Evolutionary conservation across 2,329 filamentous ascomycete genomes (phyloP).

Genomic region (Pseudogymnoascus sp.): DNA sequence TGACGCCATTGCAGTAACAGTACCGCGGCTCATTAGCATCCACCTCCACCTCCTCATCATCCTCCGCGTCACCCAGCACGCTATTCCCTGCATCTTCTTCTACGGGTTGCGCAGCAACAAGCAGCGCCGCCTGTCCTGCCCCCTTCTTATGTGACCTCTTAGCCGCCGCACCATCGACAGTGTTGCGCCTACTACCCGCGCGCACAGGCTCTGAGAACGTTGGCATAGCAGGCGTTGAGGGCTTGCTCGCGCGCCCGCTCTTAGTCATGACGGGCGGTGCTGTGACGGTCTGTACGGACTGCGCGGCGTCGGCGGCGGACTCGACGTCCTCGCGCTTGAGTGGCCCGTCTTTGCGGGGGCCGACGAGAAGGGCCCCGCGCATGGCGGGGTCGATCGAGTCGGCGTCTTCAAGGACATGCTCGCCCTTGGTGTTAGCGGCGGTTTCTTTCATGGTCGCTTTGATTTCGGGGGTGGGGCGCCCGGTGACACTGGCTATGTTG

Average conservation of each 20-base stretch:
- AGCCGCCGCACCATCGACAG: constrained; percentile 21
- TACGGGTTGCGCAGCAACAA: constrained; percentile 21
- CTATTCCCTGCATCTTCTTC: constrained; percentile 33
- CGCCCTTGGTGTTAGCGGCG: constrained; percentile 26
- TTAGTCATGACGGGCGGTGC: constrained; percentile 46
- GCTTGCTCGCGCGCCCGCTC: constrained; percentile 57
- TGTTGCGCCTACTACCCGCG: constrained; percentile 44
- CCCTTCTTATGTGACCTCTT: constrained; percentile 55
- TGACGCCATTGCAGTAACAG: constrained; percentile 72
- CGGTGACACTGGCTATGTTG: constrained; percentile 23
- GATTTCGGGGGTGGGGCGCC: constrained; percentile 34
- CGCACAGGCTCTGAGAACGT: constrained; percentile 49
- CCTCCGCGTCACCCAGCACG: constrained; percentile 28
- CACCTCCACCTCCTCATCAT: constrained; percentile 50
- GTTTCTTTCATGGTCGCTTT: constrained; percentile 46
- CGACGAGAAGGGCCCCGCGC: constrained; percentile 22
- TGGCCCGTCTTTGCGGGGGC: constrained; percentile 36
- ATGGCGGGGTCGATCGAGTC: constrained; percentile 27
- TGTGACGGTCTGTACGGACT: constrained; percentile 28
- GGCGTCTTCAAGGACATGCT: constrained; percentile 26
- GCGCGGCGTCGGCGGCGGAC: constrained; percentile 32
- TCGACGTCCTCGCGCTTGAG: constrained; percentile 43
- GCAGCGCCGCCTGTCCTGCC: constrained; percentile 29
- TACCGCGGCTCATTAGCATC: constrained; percentile 66
- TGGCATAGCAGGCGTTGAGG: constrained; percentile 53